phyloP scores from a whole-genome alignment of 805 yeast genomes.

The Monosporozyma siamensis region DNA sequence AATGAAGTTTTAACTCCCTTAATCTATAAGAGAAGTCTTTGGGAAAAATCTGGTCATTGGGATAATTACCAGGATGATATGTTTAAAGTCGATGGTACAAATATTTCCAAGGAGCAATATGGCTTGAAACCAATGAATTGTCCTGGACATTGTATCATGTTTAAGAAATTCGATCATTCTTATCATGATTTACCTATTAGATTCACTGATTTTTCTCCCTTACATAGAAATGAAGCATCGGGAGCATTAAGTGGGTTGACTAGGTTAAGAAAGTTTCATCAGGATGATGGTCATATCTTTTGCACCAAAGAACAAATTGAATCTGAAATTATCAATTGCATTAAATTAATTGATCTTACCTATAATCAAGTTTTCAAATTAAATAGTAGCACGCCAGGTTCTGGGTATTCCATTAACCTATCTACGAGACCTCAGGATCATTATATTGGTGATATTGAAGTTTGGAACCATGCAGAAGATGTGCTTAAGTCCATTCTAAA shows the following conservation, averaged over 20 bases:
- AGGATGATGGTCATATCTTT: constrained; percentile 96
- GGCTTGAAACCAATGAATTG: constrained; percentile 94
- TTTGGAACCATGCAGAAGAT: constrained; percentile 79
- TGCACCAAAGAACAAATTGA: constrained; percentile 73
- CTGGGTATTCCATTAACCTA: constrained; percentile 55
- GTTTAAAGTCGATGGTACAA: constrained; percentile 70
- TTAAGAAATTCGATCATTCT: constrained; percentile 63
- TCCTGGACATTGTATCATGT: constrained; percentile 89
- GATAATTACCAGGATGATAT: constrained; percentile 87
- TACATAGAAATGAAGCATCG: constrained; percentile 90
- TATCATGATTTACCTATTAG: constrained; percentile 82
- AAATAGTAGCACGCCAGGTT: constrained; percentile 1
- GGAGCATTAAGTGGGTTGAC: constrained; percentile 92
- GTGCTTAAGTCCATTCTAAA: constrained; percentile 54
- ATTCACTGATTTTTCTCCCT: constrained; percentile 78
- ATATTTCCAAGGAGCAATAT: constrained; percentile 38
- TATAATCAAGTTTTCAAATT: constrained; percentile 48
- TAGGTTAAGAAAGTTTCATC: constrained; percentile 89
- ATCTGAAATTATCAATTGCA: constrained; percentile 60
- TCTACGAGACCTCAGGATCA: constrained; percentile 79
- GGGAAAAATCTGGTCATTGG: constrained; percentile 96
- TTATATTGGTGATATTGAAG: constrained; percentile 63
- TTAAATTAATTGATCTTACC: constrained; percentile 64
- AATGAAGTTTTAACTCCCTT: constrained; percentile 90
- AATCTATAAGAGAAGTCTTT: constrained; percentile 68